Evolutionary conservation across 805 yeast genomes (phyloP).

Genomic region (Hagleromyces aurorensis): DNA sequence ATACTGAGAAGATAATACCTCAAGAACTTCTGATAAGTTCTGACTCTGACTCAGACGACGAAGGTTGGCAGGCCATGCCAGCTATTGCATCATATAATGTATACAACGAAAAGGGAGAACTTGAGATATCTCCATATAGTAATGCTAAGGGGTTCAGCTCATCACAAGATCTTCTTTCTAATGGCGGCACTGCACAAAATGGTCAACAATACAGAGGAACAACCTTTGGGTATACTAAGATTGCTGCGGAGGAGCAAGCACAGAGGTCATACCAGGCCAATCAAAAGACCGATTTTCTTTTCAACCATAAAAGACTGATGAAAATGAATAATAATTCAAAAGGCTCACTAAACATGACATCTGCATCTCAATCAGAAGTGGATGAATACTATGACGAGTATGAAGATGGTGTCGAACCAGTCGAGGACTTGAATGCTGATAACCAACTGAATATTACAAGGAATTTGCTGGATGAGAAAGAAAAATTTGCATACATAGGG

Average conservation of each 20-base stretch:
- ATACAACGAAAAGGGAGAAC: constrained; percentile 72
- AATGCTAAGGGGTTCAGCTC: constrained; percentile 3
- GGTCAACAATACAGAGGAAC: constrained; percentile 7
- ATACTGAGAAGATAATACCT: too few species aligned
- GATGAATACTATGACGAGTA: constrained; percentile 33
- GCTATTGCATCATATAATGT: constrained; percentile 69
- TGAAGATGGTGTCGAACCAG: constrained; percentile 30
- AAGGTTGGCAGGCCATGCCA: constrained; percentile 82
- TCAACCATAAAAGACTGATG: constrained; percentile 32
- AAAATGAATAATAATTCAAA: constrained; percentile 13
- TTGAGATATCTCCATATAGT: constrained; percentile 36
- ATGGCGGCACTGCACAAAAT: constrained; percentile 2
- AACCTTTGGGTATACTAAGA: constrained; percentile 74
- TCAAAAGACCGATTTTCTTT: constrained; percentile 48
- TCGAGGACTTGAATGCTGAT: constrained; percentile 31
- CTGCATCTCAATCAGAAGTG: constrained; percentile 16
- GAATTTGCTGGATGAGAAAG: constrained; percentile 70
- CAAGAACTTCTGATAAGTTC: too few species aligned
- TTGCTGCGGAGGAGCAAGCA: constrained; percentile 81
- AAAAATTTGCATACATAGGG: constrained; percentile 88
- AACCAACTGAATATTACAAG: constrained; percentile 70
- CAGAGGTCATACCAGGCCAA: constrained; percentile 53
- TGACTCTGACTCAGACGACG: constrained; percentile 36
- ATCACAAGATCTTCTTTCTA: constrained; percentile 16
- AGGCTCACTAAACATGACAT: constrained; percentile 6